Base-by-base conservation (phyloP, 2,329 filamentous ascomycete genomes). In the Fusarium sp. region DNA sequence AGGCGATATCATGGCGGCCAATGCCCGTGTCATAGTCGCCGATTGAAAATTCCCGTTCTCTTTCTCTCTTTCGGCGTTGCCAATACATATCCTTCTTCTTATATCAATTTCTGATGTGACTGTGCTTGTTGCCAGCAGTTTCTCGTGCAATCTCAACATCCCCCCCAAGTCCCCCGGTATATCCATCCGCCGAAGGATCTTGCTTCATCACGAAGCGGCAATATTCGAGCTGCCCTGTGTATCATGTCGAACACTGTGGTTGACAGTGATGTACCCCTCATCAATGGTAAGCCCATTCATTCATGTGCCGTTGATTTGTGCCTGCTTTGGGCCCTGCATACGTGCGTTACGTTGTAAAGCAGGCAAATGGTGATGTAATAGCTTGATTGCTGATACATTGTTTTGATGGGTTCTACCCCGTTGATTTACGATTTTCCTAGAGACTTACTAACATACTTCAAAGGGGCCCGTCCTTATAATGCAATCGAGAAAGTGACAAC, bases 401-500 rank as follows among this genome's bases (percentile, higher is more conserved):
- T 18, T 56, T 51, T 59, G 58, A 58, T 54, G 48, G 33, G 38
- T 56, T 52, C 14, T 20, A 24, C 13, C 33, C 15, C 22, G 8
- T 35, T 9, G 22, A 26, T 9, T 52, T 22, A 39, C 35, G 7
- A 52, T 24, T 55, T 28, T 13, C 26, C 24, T 49, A n/a, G 45
- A 42, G 20, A 59, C 8, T 42, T 35, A 49, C 70, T 79, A 62
- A 79, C 49, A 24, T 26, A 24, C 39, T 14, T 5, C 18, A 18
- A 44, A 76, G 74, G 45, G 20, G n/a, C 55, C 14, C 45, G 64
- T 8, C 39, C 48, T 22, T 59, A 44, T 28, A 66, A 75, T 39
- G 31, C 69, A 20, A 67, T 74, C 58, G 73, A 78, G 60, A 79
- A 79, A 55, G 74, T 76, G 51, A 71, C 70, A 28, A 74, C 70